These are phyloP conservation scores for Arabis alpina DNA, from an alignment of 345 rosid genomes.

Conservation along the genomic window DNA sequence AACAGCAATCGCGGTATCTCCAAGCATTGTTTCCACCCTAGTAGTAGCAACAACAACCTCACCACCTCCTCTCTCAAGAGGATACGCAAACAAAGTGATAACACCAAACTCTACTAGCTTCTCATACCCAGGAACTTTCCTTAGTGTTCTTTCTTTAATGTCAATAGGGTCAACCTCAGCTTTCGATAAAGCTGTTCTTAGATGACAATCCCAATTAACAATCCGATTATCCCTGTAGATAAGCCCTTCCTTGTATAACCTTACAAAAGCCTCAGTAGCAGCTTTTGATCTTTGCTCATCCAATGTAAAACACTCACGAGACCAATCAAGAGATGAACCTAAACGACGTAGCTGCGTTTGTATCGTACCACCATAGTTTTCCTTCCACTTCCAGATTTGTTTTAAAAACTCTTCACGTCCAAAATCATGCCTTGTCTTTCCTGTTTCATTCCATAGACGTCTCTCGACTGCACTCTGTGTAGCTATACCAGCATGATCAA, in stretches of 20 bases:
- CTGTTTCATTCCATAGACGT: conserved; percentile 64
- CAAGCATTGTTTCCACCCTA: conserved; percentile 90
- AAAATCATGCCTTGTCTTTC: conserved; percentile 71
- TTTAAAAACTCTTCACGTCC: conserved; percentile 77
- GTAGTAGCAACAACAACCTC: conserved; percentile 89
- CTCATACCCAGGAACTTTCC: conserved; percentile 70
- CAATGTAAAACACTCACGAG: conserved; percentile 94
- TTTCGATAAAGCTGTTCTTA: conserved; percentile 73
- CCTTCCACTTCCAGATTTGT: conserved; percentile 85
- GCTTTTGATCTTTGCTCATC: conserved; percentile 82
- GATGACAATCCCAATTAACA: conserved; percentile 81
- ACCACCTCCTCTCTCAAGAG: conserved; percentile 61
- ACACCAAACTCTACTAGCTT: conserved; percentile 82
- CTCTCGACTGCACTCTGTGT: conserved; percentile 89
- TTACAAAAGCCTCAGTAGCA: conserved; percentile 72
- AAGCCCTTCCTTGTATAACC: conserved; percentile 63
- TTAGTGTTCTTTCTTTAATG: conserved; percentile 58
- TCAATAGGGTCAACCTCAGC: conserved; percentile 79
- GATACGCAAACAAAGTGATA: conserved; percentile 79
- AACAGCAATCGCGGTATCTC: conserved; percentile 84
- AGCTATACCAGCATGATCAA: conserved; percentile 93
- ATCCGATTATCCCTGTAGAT: conserved; percentile 77
- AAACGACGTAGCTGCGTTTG: conserved; percentile 61
- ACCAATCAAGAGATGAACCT: conserved; percentile 93
- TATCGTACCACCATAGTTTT: conserved; percentile 67